Conservation (phyloP, 257 asterid genomes). For the Echites panduratus region DNA sequence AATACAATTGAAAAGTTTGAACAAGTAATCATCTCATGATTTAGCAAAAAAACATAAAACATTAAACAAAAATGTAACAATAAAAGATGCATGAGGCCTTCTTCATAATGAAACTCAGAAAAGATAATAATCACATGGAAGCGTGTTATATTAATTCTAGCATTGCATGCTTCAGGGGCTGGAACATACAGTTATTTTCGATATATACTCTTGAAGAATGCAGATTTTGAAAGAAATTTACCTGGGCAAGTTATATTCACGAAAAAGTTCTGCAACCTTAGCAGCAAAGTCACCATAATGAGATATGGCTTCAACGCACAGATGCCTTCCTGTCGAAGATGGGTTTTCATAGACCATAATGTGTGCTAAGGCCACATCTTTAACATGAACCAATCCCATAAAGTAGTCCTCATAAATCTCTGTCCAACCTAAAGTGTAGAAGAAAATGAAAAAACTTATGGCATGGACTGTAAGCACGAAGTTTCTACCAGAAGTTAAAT, state of each 20-base stretch:
- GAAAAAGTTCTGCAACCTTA: slow-evolving; percentile 67
- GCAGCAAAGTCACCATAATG: slow-evolving; percentile 77
- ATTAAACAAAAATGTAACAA: not conserved
- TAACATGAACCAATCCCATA: slow-evolving; percentile 75
- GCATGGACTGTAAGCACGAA: slow-evolving; percentile 2
- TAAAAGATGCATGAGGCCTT: not conserved
- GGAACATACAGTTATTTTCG: not conserved
- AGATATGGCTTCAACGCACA: slow-evolving; percentile 70
- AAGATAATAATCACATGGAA: not conserved
- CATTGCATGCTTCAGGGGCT: not conserved
- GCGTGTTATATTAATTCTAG: not conserved
- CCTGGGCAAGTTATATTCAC: slow-evolving; percentile 68
- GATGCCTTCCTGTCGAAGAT: slow-evolving; percentile 68
- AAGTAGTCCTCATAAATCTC: slow-evolving; percentile 44
- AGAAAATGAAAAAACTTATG: slow-evolving; percentile 19
- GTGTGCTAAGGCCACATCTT: slow-evolving; percentile 86
- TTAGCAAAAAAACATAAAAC: not conserved
- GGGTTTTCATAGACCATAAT: slow-evolving; percentile 62
- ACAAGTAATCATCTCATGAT: not conserved
- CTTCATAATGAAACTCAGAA: not conserved
- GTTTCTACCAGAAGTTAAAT: too few relatives aligned
- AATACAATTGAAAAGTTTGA: not conserved
- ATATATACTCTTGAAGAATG: not conserved
- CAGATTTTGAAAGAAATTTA: slow-evolving; percentile 23
- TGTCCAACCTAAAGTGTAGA: slow-evolving; percentile 39